Evolutionary conservation across 495 filamentous ascomycete species (phyloP).

Genomic region (Stereocaulon alpinum): DNA sequence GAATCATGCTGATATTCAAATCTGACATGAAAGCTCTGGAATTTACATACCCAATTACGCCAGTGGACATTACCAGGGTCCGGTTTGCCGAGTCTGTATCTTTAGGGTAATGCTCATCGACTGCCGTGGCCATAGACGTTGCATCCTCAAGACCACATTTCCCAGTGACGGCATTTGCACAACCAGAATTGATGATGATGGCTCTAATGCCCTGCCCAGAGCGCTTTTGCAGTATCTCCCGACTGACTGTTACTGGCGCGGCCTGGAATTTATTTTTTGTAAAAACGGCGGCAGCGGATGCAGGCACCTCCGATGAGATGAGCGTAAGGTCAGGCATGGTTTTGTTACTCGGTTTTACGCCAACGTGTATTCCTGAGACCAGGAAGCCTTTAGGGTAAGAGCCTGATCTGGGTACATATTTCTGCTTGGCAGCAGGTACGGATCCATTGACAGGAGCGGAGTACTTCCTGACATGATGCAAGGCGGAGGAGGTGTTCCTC

Average conservation of each 20-base stretch:
- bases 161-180: conserved; percentile 95
- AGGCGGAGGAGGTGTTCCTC: neutral
- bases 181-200: conserved; percentile 90
- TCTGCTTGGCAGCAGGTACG: conserved; percentile 65
- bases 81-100: conserved; percentile 29
- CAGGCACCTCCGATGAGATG: conserved; percentile 76
- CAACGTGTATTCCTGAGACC: conserved; percentile 79
- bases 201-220: conserved; percentile 62
- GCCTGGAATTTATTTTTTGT: conserved; percentile 98
- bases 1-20: no score
- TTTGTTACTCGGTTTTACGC: conserved; percentile 86
- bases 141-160: conserved; percentile 88
- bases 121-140: conserved; percentile 57
- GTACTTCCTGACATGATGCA: conserved; percentile 2
- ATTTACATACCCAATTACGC: conserved; percentile 62
- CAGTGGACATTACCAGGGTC: conserved; percentile 93
- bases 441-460: conserved; percentile 34
- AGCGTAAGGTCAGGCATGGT: conserved; percentile 82
- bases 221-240: conserved; percentile 53
- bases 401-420: conserved; percentile 77
- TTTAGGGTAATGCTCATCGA: conserved; percentile 52
- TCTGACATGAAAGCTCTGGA: no score
- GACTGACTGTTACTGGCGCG: conserved; percentile 79
- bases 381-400: conserved; percentile 85
- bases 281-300: conserved; percentile 88